phyloP scores from a whole-genome alignment of 2,329 filamentous ascomycete species.

The Aspergillus sp. region DNA sequence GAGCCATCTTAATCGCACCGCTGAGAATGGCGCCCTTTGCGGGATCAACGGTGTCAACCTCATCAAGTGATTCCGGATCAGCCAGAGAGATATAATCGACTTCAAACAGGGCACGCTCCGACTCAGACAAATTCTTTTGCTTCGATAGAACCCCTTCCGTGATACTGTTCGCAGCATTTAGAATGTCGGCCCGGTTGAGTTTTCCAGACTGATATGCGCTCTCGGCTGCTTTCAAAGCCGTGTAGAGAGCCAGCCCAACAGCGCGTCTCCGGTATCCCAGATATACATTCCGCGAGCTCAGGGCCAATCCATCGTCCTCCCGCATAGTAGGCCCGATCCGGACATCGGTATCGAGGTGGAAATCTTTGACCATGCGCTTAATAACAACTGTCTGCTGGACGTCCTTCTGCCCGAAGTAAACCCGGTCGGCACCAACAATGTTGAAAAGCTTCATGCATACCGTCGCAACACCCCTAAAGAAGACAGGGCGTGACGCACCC shows the following conservation, averaged over 20 bases:
- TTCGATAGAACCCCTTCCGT: slow-evolving; percentile 55
- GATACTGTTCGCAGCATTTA: slow-evolving; percentile 68
- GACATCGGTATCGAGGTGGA: slow-evolving; percentile 74
- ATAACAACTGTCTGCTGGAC: slow-evolving; percentile 94
- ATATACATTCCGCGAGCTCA: slow-evolving; percentile 94
- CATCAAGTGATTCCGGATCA: slow-evolving; percentile 78
- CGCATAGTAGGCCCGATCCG: slow-evolving; percentile 72
- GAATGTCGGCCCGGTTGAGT: slow-evolving; percentile 62
- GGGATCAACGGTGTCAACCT: slow-evolving; percentile 70
- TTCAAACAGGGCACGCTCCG: slow-evolving; percentile 69
- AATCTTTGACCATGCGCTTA: slow-evolving; percentile 80
- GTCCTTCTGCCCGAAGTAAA: slow-evolving; percentile 97
- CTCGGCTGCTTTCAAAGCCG: slow-evolving; percentile 70
- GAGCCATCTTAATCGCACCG: slow-evolving; percentile 85
- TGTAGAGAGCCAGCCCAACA: slow-evolving; percentile 70
- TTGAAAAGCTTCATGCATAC: slow-evolving; percentile 95
- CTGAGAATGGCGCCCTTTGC: slow-evolving; percentile 78
- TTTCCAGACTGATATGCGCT: slow-evolving; percentile 59
- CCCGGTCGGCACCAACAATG: slow-evolving; percentile 72
- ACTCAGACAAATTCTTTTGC: slow-evolving; percentile 61
- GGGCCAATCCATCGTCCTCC: slow-evolving; percentile 77
- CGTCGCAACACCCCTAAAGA: slow-evolving; percentile 94
- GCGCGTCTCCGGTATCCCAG: slow-evolving; percentile 72
- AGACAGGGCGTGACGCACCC: slow-evolving; percentile 82
- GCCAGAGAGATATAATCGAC: slow-evolving; percentile 92